Conservation (phyloP, 176 grass and related monocot genomes). For the Avena atlantica region DNA sequence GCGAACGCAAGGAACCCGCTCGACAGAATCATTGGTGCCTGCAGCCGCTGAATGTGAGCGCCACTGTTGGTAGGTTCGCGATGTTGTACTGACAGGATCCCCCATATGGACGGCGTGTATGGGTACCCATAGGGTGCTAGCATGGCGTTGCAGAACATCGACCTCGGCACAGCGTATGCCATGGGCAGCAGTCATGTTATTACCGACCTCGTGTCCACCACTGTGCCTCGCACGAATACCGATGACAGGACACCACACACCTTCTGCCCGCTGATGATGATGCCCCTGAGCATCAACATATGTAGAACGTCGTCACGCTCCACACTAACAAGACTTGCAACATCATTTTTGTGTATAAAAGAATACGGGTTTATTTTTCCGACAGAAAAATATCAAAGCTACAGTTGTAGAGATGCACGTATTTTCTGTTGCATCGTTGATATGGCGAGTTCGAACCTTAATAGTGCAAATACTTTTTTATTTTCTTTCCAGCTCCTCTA, state of each 20-base stretch:
- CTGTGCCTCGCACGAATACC: slow-evolving; percentile 60
- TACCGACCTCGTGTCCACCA: slow-evolving; percentile 92
- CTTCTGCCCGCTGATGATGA: slow-evolving; percentile 66
- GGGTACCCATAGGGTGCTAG: slow-evolving; percentile 48
- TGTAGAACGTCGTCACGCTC: slow-evolving; percentile 67
- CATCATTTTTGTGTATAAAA: too few relatives aligned
- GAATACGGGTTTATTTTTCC: too few relatives aligned
- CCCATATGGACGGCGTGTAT: slow-evolving; percentile 23
- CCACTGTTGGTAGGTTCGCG: slow-evolving; percentile 60
- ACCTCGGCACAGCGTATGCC: slow-evolving; percentile 75
- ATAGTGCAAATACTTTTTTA: too few relatives aligned
- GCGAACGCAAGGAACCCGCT: slow-evolving; percentile 88
- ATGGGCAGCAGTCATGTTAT: slow-evolving; percentile 66
- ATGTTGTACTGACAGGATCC: slow-evolving; percentile 55
- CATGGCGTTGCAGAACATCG: slow-evolving; percentile 64
- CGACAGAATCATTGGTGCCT: slow-evolving; percentile 58
- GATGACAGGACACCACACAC: slow-evolving; percentile 35
- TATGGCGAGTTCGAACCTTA: too few relatives aligned
- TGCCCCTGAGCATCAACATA: slow-evolving; percentile 55
- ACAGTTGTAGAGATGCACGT: too few relatives aligned
- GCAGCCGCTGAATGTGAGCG: slow-evolving; percentile 53
- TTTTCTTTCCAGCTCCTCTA: too few relatives aligned
- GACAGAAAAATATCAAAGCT: too few relatives aligned
- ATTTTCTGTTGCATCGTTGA: too few relatives aligned
- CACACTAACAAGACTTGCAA: background rate